A percentile compares a stretch with the other conserved stretches of the same genome.
These are phyloP conservation scores for Imleria badia DNA, from an alignment of 768 basidiomycete genomes.

Conservation along the genomic window DNA sequence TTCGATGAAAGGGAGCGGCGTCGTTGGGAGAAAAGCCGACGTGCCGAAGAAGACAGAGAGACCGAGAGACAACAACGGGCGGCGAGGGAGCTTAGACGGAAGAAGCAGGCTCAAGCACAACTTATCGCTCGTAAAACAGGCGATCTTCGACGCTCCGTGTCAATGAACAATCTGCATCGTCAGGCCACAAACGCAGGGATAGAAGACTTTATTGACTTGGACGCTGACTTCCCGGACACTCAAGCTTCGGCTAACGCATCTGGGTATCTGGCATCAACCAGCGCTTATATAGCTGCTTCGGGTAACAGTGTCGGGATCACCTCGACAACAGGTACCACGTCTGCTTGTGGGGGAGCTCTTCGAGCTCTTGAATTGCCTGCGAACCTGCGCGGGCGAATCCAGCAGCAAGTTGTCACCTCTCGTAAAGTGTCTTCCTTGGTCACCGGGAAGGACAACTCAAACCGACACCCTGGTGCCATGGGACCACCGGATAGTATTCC, in stretches of 20 bases:
- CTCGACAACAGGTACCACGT: constrained; percentile 86
- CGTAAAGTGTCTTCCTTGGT: constrained; percentile 44
- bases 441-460: constrained; percentile 26
- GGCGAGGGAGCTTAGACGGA: constrained; percentile 28
- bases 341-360: constrained; percentile 48
- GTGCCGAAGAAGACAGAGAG: constrained; percentile 38
- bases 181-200: constrained; percentile 40
- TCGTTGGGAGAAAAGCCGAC: constrained; percentile 60
- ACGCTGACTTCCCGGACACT: constrained; percentile 36
- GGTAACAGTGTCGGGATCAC: constrained; percentile 94
- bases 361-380: constrained; percentile 52
- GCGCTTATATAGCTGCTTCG: constrained; percentile 83
- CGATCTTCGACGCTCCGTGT: constrained; percentile 72
- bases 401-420: constrained; percentile 68
- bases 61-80: constrained; percentile 28
- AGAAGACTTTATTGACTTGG: constrained; percentile 44
- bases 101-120: constrained; percentile 30
- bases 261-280: constrained; percentile 61
- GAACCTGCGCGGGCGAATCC: constrained; percentile 53
- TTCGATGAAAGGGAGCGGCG: constrained; percentile 74
- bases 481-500: constrained; percentile 67
- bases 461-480: constrained; percentile 45
- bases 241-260: constrained; percentile 65
- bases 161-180: constrained; percentile 74
- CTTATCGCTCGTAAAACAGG: constrained; percentile 35